Base-by-base conservation (phyloP, 305 asterid genomes). In the Striga hermonthica region DNA sequence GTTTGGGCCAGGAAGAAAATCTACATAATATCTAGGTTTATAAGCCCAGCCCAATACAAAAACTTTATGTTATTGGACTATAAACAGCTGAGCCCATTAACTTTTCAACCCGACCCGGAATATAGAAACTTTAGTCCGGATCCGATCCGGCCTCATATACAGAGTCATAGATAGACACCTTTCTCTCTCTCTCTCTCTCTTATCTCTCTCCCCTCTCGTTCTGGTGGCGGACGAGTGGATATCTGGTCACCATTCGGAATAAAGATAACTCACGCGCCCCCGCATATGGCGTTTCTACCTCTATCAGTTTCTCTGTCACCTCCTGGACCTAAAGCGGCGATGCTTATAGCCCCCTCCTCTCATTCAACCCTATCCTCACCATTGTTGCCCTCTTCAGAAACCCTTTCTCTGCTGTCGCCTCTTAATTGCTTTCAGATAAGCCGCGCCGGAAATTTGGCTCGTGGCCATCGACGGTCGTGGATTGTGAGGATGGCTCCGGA, bases 401-500 rank as follows among this genome's bases (percentile, higher is more conserved):
- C 63, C 65, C 6, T 15, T 36, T 59, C 72, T 41, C 58, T 70
- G 64, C 74, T 73, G 64, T 71, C 76, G 50, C 74, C 60, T 22
- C 37, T 50, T 62, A 45, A 68, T 55, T 28, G 43, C 38, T 56
- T 70, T 31, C 8, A 8, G 22, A 69, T 65, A 36, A 50, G 3
- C 8, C 60, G 48, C 9, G 35, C 36, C 62, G 68, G 64, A 7
- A 37, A 31, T n/a, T 28, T 55, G 57, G 62, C 66, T 50, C 77
- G 70, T 14, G 73, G 82, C 39, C 72, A 68, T 22, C 80, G 81
- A 78, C 78, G 79, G 71, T 75, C 82, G 4, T 81, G 66, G 68
- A 67, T 86, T 37, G 96, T 91, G 28, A 76, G 93, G 64, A 85
- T 89, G 96, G 98, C 98, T 69, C 98, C 98, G 8, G 95, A 91